These are phyloP conservation scores for Euphorbia celastroides DNA, from an alignment of 441 rosid species.

Conservation along the genomic window DNA sequence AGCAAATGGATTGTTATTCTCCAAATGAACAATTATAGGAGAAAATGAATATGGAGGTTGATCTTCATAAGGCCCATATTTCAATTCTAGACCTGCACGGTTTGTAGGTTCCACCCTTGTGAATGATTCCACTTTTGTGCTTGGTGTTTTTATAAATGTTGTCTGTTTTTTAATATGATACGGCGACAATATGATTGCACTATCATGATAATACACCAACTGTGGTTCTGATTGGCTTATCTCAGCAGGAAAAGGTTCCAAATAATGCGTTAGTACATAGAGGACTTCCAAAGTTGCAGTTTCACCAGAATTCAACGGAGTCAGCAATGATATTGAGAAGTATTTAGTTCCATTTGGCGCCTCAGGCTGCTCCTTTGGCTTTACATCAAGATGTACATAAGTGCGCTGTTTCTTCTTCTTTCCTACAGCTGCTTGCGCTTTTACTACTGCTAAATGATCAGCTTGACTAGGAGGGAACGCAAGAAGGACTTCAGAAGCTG, in stretches of 20 bases:
- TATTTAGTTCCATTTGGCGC: conserved; percentile 71
- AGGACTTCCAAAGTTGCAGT: conserved; percentile 71
- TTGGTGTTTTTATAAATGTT: conserved; percentile 75
- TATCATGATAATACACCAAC: conserved; percentile 77
- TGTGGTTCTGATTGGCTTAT: conserved; percentile 91
- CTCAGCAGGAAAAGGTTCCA: conserved; percentile 92
- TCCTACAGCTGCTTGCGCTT: conserved; percentile 66
- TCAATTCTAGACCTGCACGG: conserved; percentile 66
- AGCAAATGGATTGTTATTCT: conserved; percentile 94
- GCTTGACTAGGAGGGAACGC: conserved; percentile 72
- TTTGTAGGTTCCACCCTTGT: conserved; percentile 76
- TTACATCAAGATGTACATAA: conserved; percentile 52
- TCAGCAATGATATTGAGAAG: conserved; percentile 47
- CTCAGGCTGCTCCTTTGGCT: conserved; percentile 60
- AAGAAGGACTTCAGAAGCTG: conserved; percentile 72
- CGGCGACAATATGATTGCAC: conserved; percentile 71
- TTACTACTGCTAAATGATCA: conserved; percentile 61
- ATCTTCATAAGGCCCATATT: conserved; percentile 89
- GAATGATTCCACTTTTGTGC: conserved; percentile 77
- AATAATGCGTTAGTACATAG: conserved; percentile 67
- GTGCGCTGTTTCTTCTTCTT: conserved; percentile 63
- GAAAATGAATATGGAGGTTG: conserved; percentile 61
- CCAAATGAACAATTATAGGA: conserved; percentile 77
- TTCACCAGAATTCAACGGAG: conserved; percentile 57
- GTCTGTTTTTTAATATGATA: conserved; percentile 71